These are phyloP conservation scores for Alternaria dauci DNA, from an alignment of 2,329 filamentous ascomycete genomes.

Conservation along the genomic window DNA sequence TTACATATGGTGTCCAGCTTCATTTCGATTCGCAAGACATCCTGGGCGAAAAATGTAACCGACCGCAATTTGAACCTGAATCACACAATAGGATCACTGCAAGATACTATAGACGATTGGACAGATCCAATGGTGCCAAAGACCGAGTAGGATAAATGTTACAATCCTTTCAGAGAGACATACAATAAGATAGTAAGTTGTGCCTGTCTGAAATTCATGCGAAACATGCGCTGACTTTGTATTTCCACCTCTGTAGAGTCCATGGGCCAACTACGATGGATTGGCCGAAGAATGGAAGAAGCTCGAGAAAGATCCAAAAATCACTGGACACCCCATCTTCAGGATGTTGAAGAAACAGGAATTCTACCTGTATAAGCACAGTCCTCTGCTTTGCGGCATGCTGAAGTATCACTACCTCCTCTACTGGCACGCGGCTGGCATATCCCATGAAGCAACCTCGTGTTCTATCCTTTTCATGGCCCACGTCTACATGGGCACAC, in stretches of 20 bases:
- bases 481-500: not conserved
- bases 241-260: not conserved
- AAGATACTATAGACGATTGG: not conserved
- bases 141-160: not conserved
- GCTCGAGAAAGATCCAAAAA: not conserved
- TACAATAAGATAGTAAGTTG: not conserved
- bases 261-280: not conserved
- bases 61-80: not conserved
- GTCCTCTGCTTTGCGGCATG: slow-evolving; percentile 6
- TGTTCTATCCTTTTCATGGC: not conserved
- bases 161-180: not conserved
- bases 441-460: not conserved
- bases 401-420: not conserved
- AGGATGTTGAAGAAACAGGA: not conserved
- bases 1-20: slow-evolving; percentile 3
- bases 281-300: not conserved
- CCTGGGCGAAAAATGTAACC: not conserved
- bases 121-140: not conserved
- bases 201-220: too few species aligned
- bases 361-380: not conserved
- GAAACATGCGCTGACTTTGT: too few species aligned
- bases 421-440: not conserved
- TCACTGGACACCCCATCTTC: not conserved
- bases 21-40: slow-evolving; percentile 11
- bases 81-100: not conserved